Conservation (phyloP, 371 early-diverging fungal genomes). For the Phascolomyces articulosus region DNA sequence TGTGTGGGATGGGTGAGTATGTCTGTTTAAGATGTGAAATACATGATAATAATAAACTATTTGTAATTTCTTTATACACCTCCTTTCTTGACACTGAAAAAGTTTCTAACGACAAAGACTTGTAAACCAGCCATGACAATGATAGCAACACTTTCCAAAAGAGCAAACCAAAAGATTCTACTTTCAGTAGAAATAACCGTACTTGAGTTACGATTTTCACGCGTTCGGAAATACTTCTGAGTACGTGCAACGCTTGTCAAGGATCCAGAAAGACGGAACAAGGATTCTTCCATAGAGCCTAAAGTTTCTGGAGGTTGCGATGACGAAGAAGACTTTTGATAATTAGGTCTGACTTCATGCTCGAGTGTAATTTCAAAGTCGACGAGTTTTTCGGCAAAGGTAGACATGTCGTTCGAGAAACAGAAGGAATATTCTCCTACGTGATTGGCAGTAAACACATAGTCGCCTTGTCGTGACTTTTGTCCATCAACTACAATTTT, state of each 20-base stretch:
- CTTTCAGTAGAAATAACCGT: constrained; percentile 84
- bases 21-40: no score
- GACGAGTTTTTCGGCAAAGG: constrained; percentile 89
- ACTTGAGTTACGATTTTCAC: constrained; percentile 87
- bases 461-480: constrained; percentile 91
- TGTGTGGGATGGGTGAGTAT: no score
- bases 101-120: constrained; percentile 81
- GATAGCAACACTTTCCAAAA: constrained; percentile 74
- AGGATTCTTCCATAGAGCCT: constrained; percentile 70
- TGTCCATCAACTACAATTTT: constrained; percentile 68
- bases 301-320: constrained; percentile 52
- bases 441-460: constrained; percentile 79
- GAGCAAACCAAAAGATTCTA: constrained; percentile 89
- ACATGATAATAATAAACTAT: no score
- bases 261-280: constrained; percentile 57
- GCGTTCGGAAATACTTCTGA: constrained; percentile 83
- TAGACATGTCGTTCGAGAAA: constrained; percentile 90
- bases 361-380: constrained; percentile 92
- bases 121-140: constrained; percentile 82
- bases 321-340: constrained; percentile 11
- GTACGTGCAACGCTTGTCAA: constrained; percentile 69
- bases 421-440: constrained; percentile 92
- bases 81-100: constrained; percentile 57
- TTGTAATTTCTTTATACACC: no score
- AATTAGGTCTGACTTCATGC: constrained; percentile 66